Evolutionary conservation across 164 flowering plant genomes (phyloP), one percentile per base, ranked within the genome.

Genomic region (Pachysandra terminalis): DNA sequence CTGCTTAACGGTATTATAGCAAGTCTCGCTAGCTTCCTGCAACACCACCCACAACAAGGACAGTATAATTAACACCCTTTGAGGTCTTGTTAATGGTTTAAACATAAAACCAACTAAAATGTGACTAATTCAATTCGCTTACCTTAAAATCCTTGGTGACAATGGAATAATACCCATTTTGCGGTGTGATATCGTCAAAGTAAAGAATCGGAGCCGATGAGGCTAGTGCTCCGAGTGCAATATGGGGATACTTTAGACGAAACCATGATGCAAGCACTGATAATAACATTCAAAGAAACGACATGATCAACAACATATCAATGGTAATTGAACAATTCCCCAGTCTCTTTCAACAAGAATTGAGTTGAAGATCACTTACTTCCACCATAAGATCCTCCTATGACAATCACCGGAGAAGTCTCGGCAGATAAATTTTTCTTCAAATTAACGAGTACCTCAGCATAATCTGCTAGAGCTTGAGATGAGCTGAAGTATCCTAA

Each of bases 361-460:
- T 12, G 25, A 6, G 5, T 40, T 40, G 7, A 26, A 10, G 56
- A 16, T 53, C 32, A 54, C 81, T 62, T 72, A 87, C 97, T 86
- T 82, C 94, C 97, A 0, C 89, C 92, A 65, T 87, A 90, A 0
- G 97, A 90, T 45, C 84, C 91, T 66, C 96, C 93, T 5, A 87
- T 3, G 37, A 79, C 89, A 16, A 90, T 82, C 8, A 87, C 79
- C 0, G 96, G 96, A 41, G 84, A 86, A 71, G 75, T 12, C 17
- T 72, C 35, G 13, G 93, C 87, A 0, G 71, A 32, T 2, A 81
- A 68, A 4, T 80, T 69, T 52, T 78, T 52, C 80, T 86, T 89
- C 0, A 89, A 13, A 56, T 85, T 27, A 0, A 74, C 19, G 27
- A 89, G 56, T 19, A 91, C 51, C 56, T 75, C 87, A 15, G 89